Evolutionary conservation across 208 protist genomes (phyloP).

Genomic region (Leishmania turanica): DNA sequence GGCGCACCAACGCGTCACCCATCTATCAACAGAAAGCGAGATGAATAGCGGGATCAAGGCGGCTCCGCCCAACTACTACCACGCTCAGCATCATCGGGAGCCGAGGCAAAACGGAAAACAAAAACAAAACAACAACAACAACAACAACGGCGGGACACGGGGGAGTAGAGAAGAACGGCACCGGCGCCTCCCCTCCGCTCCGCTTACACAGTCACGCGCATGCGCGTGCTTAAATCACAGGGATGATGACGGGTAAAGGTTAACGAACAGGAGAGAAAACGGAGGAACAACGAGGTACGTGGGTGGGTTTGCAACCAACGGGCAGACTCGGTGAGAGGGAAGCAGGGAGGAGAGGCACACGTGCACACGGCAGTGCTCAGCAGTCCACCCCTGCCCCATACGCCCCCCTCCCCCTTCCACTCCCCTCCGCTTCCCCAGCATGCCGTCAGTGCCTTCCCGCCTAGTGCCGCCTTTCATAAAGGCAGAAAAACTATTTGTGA

Average conservation of each 20-base stretch:
- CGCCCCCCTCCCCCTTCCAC: neutral
- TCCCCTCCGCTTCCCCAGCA: neutral
- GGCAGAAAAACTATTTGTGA: neutral
- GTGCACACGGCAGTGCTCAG: neutral
- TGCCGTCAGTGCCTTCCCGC: neutral
- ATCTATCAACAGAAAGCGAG: neutral
- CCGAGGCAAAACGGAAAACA: neutral
- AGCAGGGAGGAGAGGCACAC: neutral
- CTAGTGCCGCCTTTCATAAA: neutral
- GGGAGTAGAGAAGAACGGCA: neutral
- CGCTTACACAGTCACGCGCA: conserved; percentile 17
- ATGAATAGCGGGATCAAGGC: neutral
- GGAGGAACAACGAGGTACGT: neutral
- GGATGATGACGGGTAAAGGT: neutral
- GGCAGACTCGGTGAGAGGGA: neutral
- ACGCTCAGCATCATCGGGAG: neutral
- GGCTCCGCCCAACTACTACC: neutral
- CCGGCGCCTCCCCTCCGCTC: neutral
- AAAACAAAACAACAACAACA: too few relatives aligned
- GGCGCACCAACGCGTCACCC: neutral
- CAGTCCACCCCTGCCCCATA: neutral
- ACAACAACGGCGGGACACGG: neutral
- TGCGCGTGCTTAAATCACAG: conserved; percentile 4
- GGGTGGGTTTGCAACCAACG: neutral
- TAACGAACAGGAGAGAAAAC: neutral